Conservation (phyloP, 177 flowering plant genomes). For the Vitis hybrid region DNA sequence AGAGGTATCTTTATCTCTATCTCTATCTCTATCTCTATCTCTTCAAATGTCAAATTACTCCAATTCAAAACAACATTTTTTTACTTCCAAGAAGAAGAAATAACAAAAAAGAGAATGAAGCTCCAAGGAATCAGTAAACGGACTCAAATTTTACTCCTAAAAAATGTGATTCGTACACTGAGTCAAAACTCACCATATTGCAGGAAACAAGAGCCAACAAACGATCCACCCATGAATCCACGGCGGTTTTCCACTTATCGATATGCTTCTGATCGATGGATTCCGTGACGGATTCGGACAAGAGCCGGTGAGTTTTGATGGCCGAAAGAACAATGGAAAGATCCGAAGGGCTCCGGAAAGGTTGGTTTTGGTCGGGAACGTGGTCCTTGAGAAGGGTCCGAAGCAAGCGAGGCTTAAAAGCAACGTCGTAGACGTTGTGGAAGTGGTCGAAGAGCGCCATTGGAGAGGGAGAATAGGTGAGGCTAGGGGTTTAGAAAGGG, state of each 20-base stretch:
- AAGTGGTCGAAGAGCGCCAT: slow-evolving; percentile 44
- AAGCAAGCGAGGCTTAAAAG: slow-evolving; percentile 63
- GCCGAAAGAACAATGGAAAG: slow-evolving; percentile 42
- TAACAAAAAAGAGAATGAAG: too few relatives aligned
- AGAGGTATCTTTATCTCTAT: too few relatives aligned
- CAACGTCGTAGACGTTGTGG: slow-evolving; percentile 45
- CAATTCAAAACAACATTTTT: too few relatives aligned
- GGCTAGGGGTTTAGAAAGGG: not conserved
- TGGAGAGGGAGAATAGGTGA: slow-evolving; percentile 1
- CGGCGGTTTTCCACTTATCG: slow-evolving; percentile 54
- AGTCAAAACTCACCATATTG: slow-evolving; percentile 38
- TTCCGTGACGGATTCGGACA: slow-evolving; percentile 43
- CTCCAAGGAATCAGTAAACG: too few relatives aligned
- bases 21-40: too few relatives aligned
- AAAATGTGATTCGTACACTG: not conserved
- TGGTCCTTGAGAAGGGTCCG: slow-evolving; percentile 40
- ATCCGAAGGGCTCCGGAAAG: slow-evolving; percentile 33
- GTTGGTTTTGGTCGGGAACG: slow-evolving; percentile 59
- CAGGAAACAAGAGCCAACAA: slow-evolving; percentile 46
- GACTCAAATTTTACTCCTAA: too few relatives aligned
- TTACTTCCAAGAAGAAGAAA: too few relatives aligned
- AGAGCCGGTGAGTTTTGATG: slow-evolving; percentile 49
- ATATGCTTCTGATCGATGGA: slow-evolving; percentile 28
- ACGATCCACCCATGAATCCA: slow-evolving; percentile 65
- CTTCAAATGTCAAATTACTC: too few relatives aligned